These are phyloP conservation scores for Fusarium hainanense DNA, from an alignment of 2,329 filamentous ascomycete genomes.

Conservation along the genomic window DNA sequence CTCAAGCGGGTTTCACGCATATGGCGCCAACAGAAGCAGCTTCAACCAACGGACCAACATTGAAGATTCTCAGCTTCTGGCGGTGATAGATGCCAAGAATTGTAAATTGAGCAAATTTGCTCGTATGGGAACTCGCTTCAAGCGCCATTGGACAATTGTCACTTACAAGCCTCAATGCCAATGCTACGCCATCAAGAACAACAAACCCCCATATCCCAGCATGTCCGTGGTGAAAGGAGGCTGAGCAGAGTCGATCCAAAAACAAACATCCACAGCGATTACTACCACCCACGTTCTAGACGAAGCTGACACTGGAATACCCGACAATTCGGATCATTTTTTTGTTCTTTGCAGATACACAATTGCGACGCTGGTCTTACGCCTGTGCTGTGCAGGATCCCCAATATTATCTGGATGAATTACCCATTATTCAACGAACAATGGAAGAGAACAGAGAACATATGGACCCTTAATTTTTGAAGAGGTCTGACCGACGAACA, in stretches of 20 bases:
- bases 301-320: conserved; percentile 12
- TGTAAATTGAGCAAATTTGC: conserved; percentile 16
- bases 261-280: background rate
- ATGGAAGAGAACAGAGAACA: background rate
- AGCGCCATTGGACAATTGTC: conserved; percentile 27
- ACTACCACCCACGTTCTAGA: background rate
- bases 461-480: conserved; percentile 30
- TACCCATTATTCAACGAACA: background rate
- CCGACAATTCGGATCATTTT: conserved; percentile 37
- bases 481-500: conserved; percentile 12
- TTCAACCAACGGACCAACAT: background rate
- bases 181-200: conserved; percentile 7
- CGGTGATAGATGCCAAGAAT: conserved; percentile 9
- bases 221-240: background rate
- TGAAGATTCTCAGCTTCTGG: background rate
- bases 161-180: conserved; percentile 36
- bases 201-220: background rate
- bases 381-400: conserved; percentile 1
- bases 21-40: conserved; percentile 4
- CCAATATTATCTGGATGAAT: conserved; percentile 6
- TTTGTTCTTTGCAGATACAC: conserved; percentile 5
- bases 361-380: conserved; percentile 26
- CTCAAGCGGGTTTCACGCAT: conserved; percentile 24
- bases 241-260: background rate
- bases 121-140: conserved; percentile 9